Evolutionary conservation across 768 basidiomycete genomes (phyloP).

Genomic region (Amanita pseudoporphyria): DNA sequence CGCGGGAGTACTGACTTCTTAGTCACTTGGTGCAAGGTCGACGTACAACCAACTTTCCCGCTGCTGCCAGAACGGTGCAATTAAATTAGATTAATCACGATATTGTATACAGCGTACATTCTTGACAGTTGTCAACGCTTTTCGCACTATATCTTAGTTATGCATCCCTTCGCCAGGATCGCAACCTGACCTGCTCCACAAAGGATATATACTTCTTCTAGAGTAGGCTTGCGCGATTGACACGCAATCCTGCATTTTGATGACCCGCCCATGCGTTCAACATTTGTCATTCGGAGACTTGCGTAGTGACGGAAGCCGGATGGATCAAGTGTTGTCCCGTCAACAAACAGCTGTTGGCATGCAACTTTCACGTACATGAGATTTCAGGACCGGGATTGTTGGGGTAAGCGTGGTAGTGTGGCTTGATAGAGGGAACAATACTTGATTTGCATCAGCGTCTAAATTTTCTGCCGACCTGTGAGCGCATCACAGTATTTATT

Average conservation of each 20-base stretch:
- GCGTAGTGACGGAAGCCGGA: not conserved
- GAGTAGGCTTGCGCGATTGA: not conserved
- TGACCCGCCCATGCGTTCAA: not conserved
- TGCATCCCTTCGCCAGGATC: not conserved
- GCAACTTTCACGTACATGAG: slow-evolving; percentile 1
- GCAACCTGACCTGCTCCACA: not conserved
- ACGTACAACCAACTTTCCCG: not conserved
- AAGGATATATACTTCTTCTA: not conserved
- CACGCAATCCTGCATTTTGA: not conserved
- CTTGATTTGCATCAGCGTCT: not conserved
- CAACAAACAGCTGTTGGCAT: not conserved
- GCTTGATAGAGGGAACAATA: not conserved
- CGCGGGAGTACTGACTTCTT: not conserved
- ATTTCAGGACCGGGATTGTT: not conserved
- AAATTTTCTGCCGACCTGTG: not conserved
- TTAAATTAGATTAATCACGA: not conserved
- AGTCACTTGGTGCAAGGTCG: not conserved
- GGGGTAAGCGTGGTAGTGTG: not conserved
- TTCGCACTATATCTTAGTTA: not conserved
- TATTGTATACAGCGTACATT: not conserved
- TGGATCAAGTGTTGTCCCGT: not conserved
- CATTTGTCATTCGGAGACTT: not conserved
- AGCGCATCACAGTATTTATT: not conserved
- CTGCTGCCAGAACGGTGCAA: not conserved
- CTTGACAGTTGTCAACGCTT: not conserved